Evolutionary conservation across 768 basidiomycete genomes (phyloP), one percentile per base, ranked within the genome.

Genomic region (Podaxis pistillaris): DNA sequence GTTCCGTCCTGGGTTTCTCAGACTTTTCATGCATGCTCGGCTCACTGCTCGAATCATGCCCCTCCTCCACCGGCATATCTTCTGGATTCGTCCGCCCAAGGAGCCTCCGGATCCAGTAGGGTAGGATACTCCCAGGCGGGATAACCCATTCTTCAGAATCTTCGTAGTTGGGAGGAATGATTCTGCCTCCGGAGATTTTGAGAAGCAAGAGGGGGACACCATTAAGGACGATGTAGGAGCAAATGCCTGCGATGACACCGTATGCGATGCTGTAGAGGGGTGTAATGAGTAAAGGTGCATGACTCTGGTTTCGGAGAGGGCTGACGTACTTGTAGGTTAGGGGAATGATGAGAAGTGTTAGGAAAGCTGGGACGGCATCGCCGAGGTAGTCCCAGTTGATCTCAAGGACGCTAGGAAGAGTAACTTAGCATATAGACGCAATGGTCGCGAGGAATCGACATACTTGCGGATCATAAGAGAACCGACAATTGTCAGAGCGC

Each of bases 381-480:
- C 93, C 93, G 22, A 91, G 81, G 70, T 93, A 95, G 69, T 88
- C 81, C 93, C 93, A 95, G 74, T 95, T 95, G 73, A 95, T 89
- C 51, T 92, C 92, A 36, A 86, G 81, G 22, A 91, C 90, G 67
- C 86, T 89, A 53, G 1, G 58, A 9, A 63, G 17, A 50, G 38
- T 58, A 52, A 15, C 13, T 66, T 44, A 63, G 49, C 13, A 22
- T 52, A 28, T 26, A 36, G 36, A 19, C 40, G 4, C 51, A 46
- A 53, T 62, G n/a, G 30, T 58, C 13, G 17, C 1, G n/a, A 38
- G 64, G 17, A 59, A 12, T 56, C 12, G n/a, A 76, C 82, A 22
- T 64, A 86, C 86, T 92, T 93, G 70, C 89, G 83, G 73, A 92
- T 90, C 93, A 94, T 94, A 68, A 93, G 79, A 15, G 88, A 89